Conservation (phyloP, 2,329 filamentous ascomycete genomes). For the Berkeleyomyces rouxiae region DNA sequence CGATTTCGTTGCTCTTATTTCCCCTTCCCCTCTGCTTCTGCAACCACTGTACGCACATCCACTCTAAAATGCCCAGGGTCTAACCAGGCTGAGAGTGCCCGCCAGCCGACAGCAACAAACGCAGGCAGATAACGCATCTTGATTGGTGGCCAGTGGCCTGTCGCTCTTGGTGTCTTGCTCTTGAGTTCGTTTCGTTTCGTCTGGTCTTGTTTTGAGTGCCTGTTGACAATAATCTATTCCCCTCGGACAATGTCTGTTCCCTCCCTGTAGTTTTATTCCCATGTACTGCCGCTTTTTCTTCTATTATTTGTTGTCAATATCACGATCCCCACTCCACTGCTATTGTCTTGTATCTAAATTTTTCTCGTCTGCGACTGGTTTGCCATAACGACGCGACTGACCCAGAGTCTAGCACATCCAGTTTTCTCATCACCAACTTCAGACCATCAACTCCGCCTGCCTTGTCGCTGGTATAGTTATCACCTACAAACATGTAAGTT, state of each 20-base stretch:
- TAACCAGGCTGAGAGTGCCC: background rate
- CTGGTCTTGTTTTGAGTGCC: constrained; percentile 5
- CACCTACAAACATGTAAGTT: background rate
- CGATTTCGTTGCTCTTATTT: background rate
- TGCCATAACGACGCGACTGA: background rate
- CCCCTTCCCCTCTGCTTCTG: background rate
- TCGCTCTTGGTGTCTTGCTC: constrained; percentile 3
- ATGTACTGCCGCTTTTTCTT: background rate
- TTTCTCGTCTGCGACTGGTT: background rate
- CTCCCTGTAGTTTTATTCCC: background rate
- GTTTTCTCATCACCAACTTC: background rate
- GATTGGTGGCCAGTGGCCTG: background rate
- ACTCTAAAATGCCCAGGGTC: background rate
- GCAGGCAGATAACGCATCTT: background rate
- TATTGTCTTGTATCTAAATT: background rate
- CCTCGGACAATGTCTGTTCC: background rate
- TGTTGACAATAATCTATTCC: background rate
- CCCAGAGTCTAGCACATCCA: background rate
- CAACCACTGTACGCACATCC: background rate
- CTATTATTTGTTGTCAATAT: background rate
- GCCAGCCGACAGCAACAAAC: background rate
- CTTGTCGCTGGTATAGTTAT: background rate
- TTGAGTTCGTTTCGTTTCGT: constrained; percentile 10
- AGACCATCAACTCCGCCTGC: background rate
- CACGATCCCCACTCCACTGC: background rate